Evolutionary conservation across 2,329 filamentous ascomycete species (phyloP).

Genomic region (Dactylellina sp.): DNA sequence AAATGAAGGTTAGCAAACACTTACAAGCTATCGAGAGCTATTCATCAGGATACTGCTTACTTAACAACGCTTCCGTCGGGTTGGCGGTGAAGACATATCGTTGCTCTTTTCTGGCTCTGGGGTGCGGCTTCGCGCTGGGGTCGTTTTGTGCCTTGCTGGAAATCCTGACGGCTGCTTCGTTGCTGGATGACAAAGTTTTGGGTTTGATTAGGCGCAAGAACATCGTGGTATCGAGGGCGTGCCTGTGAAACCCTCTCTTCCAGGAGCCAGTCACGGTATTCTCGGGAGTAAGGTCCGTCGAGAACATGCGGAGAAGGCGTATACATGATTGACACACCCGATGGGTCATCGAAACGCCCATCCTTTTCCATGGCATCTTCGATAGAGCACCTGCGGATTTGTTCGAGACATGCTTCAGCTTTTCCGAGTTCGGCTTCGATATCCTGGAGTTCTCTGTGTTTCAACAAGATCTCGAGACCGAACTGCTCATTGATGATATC

Average conservation of each 20-base stretch:
- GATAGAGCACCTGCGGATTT: constrained; percentile 89
- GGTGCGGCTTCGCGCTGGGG: constrained; percentile 71
- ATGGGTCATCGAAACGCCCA: constrained; percentile 70
- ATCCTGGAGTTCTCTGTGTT: constrained; percentile 91
- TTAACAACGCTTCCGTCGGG: constrained; percentile 88
- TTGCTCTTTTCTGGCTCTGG: constrained; percentile 79
- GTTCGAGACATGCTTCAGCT: constrained; percentile 91
- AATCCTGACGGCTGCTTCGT: constrained; percentile 1
- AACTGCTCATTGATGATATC: constrained; percentile 86
- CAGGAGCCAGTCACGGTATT: constrained; percentile 92
- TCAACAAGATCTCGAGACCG: constrained; percentile 88
- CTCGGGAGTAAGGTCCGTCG: constrained; percentile 91
- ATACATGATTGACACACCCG: constrained; percentile 53
- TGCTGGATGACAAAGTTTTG: constrained; percentile 38
- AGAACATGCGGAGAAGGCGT: constrained; percentile 90
- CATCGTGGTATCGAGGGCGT: constrained; percentile 33
- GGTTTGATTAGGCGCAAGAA: constrained; percentile 47
- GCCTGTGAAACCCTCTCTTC: constrained; percentile 27
- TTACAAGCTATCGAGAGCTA: not conserved
- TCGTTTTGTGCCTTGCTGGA: constrained; percentile 61
- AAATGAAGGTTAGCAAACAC: constrained; percentile 26
- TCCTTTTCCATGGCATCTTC: constrained; percentile 71
- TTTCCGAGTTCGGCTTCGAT: constrained; percentile 97
- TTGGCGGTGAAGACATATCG: constrained; percentile 85
- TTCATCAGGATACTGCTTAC: constrained; percentile 49